Percentiles rank a stretch among this genome's conserved stretches.
phyloP scores from a whole-genome alignment of 2,329 filamentous ascomycete genomes.

The Rutstroemia sp. region DNA sequence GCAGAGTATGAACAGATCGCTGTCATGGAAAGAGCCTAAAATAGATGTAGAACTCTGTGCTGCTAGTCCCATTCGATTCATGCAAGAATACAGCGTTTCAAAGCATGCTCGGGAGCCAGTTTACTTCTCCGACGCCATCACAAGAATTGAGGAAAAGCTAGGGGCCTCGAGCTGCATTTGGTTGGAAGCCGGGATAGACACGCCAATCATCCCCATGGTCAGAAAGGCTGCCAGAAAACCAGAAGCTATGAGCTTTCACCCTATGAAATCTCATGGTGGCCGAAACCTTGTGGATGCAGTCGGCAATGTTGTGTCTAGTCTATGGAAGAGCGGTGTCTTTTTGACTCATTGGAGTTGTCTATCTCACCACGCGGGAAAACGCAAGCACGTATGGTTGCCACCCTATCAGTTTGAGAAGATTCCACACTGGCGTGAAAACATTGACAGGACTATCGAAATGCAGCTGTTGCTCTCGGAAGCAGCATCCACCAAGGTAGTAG shows the following conservation, averaged over 20 bases:
- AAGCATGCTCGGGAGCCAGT: conserved; percentile 27
- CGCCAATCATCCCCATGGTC: conserved; percentile 30
- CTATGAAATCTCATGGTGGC: neutral
- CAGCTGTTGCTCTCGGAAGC: neutral
- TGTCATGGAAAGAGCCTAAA: conserved; percentile 19
- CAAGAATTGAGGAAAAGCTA: conserved; percentile 19
- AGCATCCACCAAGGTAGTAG: no score
- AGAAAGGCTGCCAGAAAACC: neutral
- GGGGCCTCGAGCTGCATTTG: conserved; percentile 18
- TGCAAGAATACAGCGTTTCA: neutral
- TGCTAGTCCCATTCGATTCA: neutral
- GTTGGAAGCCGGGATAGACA: conserved; percentile 30
- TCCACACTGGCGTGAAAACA: conserved; percentile 23
- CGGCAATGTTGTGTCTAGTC: neutral
- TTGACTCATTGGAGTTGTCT: neutral
- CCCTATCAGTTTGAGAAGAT: conserved; percentile 33
- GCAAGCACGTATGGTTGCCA: conserved; percentile 16
- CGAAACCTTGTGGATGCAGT: neutral
- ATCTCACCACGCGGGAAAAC: neutral
- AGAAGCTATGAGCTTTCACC: neutral
- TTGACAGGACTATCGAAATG: neutral
- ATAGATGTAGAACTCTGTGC: conserved; percentile 7
- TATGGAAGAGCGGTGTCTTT: neutral
- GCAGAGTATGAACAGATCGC: conserved; percentile 15
- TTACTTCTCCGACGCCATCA: conserved; percentile 25